phyloP scores from a whole-genome alignment of 2,329 filamentous ascomycete genomes.

The Exophiala phaeomuriformis region DNA sequence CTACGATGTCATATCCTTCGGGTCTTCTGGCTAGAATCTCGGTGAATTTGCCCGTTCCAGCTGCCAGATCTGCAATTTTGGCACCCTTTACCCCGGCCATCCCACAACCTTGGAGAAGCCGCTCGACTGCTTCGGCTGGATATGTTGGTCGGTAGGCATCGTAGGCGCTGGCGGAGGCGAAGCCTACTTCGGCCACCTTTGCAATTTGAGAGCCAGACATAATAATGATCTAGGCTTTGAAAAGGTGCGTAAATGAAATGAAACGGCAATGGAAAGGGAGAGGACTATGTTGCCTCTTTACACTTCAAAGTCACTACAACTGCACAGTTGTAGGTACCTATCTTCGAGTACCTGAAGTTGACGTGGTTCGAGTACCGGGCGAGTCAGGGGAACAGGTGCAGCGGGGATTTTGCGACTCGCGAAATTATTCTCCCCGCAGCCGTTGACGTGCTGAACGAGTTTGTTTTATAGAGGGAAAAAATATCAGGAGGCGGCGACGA shows the following conservation, averaged over 20 bases:
- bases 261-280: neutral
- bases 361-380: neutral
- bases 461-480: neutral
- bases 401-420: neutral
- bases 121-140: slow-evolving; percentile 49
- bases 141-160: slow-evolving; percentile 64
- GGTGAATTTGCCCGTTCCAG: slow-evolving; percentile 65
- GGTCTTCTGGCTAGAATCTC: slow-evolving; percentile 52
- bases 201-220: slow-evolving; percentile 1
- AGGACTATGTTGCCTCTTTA: neutral
- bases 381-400: neutral
- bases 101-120: slow-evolving; percentile 51
- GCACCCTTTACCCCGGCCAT: slow-evolving; percentile 44
- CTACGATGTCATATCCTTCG: slow-evolving; percentile 55
- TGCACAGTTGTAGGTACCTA: too few relatives aligned
- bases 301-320: too few relatives aligned
- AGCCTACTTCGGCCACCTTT: slow-evolving; percentile 44
- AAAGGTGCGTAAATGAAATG: neutral
- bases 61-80: slow-evolving; percentile 50
- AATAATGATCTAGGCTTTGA: neutral
- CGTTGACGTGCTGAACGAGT: neutral
- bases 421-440: neutral
- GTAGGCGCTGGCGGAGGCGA: slow-evolving; percentile 57
- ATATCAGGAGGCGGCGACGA: too few relatives aligned
- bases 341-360: too few relatives aligned